Conservation (phyloP, 352 stramenopile genomes). For the Pythium aphanidermatum region DNA sequence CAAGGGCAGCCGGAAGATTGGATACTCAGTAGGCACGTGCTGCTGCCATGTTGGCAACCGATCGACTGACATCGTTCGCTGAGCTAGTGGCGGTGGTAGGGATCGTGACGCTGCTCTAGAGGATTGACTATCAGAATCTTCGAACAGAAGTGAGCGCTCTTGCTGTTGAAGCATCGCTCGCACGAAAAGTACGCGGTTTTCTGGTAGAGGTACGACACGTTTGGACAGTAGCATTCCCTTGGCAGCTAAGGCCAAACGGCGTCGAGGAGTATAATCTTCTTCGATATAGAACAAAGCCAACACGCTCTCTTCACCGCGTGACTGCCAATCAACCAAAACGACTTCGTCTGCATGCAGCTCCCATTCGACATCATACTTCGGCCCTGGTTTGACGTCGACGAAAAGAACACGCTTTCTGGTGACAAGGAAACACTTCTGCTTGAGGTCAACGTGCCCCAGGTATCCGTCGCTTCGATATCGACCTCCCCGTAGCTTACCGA, state of each 20-base stretch:
- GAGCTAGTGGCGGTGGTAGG: conserved; percentile 16
- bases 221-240: conserved; percentile 78
- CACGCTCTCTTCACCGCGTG: conserved; percentile 16
- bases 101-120: conserved; percentile 17
- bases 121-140: too few species aligned
- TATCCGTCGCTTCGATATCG: conserved; percentile 79
- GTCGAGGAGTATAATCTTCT: conserved; percentile 52
- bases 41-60: conserved; percentile 32
- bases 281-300: conserved; percentile 69
- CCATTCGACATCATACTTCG: conserved; percentile 78
- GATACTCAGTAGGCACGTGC: conserved; percentile 45
- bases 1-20: conserved; percentile 54
- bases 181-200: conserved; percentile 75
- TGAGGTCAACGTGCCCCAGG: conserved; percentile 72
- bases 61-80: conserved; percentile 40
- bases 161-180: conserved; percentile 84
- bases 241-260: conserved; percentile 25
- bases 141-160: conserved; percentile 64
- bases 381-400: conserved; percentile 55
- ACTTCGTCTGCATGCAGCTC: conserved; percentile 76
- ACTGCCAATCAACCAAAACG: conserved; percentile 63
- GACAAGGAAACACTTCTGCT: conserved; percentile 81
- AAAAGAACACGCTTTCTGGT: conserved; percentile 79
- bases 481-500: conserved; percentile 69
- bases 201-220: conserved; percentile 61